Evolutionary conservation across 2,329 filamentous ascomycete genomes (phyloP), one percentile per base, ranked within the genome.

Genomic region (Colletotrichum acutatum): DNA sequence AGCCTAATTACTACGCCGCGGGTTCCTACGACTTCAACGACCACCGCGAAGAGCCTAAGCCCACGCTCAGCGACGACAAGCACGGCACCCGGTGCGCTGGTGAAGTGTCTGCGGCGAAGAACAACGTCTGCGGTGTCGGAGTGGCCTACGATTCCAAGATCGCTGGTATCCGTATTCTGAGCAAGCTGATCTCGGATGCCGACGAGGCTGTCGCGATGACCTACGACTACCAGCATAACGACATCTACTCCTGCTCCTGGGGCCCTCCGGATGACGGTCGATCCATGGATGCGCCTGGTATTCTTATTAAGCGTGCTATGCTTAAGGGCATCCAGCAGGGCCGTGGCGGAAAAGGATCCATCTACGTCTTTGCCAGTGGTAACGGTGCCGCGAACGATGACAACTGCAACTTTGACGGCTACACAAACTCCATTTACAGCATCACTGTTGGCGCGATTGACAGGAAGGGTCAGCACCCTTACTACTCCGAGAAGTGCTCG

Each of bases 221-320:
- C 83, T 98, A 96, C 84, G 93, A 93, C 74, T 97, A 91, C 78
- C 92, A 98, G 78, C 87, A 96, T 74, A 99, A 98, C 80, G 91
- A 98, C 73, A 98, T 99, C 72, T 99, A 98, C 84, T 99, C 97
- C 0, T 99, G 97, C 85, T 99, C 97, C 0, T 99, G 97, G 97
- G 97, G 97, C 0, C 97, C 97, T 9, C 94, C 95, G 0, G 97
- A 99, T 78, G 95, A 98, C 80, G 97, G 97, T 58, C 88, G 88
- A 74, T 95, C 95, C 28, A 99, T 99, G 97, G 96, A 98, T 77
- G 94, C 92, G 0, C 97, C 97, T 0, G 94, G 95, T 5, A 90
- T 97, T 66, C 86, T 99, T 24, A 98, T 99, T 78, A 91, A 92
- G 77, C 90, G 91, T 76, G 96, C 97, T 32, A 98, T 99, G 92